Percentiles rank a stretch among this genome's conserved stretches.
Evolutionary conservation across 148 eudicot species (phyloP).

Genomic region (Hydrangea macrophylla): DNA sequence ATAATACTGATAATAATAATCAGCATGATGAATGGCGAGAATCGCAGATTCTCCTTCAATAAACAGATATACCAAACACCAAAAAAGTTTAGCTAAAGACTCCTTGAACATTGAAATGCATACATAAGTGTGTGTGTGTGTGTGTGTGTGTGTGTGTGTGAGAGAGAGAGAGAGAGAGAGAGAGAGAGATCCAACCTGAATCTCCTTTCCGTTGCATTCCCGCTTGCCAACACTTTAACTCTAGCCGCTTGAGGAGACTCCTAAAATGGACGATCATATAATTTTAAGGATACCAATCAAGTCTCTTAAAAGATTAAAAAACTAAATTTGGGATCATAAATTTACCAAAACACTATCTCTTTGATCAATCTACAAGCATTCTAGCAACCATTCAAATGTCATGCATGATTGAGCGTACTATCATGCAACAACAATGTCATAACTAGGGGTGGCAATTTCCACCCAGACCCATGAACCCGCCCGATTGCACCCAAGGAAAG

Average conservation of each 20-base stretch:
- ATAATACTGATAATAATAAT: too few species aligned
- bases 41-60: too few species aligned
- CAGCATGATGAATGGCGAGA: neutral
- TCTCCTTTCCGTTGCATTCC: constrained; percentile 94
- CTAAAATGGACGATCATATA: constrained; percentile 32
- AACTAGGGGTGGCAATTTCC: too few species aligned
- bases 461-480: too few species aligned
- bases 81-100: too few species aligned
- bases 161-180: neutral
- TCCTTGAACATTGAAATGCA: too few species aligned
- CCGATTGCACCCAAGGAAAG: too few species aligned
- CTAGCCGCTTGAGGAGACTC: constrained; percentile 99
- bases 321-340: neutral
- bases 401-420: neutral
- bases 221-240: constrained; percentile 96
- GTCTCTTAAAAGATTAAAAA: neutral
- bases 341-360: neutral
- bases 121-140: neutral
- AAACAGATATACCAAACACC: neutral
- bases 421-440: neutral
- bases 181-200: constrained; percentile 56
- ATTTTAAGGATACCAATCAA: neutral
- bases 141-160: neutral
- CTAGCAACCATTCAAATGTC: neutral
- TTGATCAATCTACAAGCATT: neutral